Evolutionary conservation across 768 basidiomycete species (phyloP), one percentile per base, ranked within the genome.

Genomic region (Suillus clintonianus): DNA sequence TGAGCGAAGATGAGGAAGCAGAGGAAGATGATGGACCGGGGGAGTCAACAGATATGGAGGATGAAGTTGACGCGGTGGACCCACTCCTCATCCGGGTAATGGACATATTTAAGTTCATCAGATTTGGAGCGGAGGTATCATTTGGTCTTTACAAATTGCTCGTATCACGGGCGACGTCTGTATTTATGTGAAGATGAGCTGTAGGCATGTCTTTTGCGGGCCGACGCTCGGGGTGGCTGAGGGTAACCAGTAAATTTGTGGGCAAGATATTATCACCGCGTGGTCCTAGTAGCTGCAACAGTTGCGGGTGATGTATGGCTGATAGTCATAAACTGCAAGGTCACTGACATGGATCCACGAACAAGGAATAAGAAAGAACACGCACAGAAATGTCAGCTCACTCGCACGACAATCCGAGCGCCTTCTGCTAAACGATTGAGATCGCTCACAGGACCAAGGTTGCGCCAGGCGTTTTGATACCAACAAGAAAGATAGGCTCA

Each of bases 21-120:
- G 86, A 86, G n/a, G 85, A 82, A 50, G 86, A 86, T 14, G 81
- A 78, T 37, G 85, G 80, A 45, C 76, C 76, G 5, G 86, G 87
- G 22, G 87, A 86, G 53, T 84, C 76, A 59, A 85, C 78, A 19
- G 87, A 86, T 42, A 86, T 70, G 9, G 85, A 84, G 5, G 87
- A 88, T 34, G 81, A 76, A 9, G 85, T 79, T 17, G 88, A 89
- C 27, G 85, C 84, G 42, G 80, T 83, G 27, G 87, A 88, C 27
- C 77, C 70, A 66, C 82, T 86, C 64, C 86, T 82, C 50, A 74
- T 65, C 53, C 86, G 81, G 36, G 61, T 36, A 30, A 62, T 58
- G 45, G 62, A 47, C 58, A 54, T 64, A 59, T 61, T 64, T 19
- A 57, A 19, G 24, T 3, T 41, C 56, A 57, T 57, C 17, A 57